Conservation (phyloP, 768 basidiomycete genomes). For the Phylloporus sp. region DNA sequence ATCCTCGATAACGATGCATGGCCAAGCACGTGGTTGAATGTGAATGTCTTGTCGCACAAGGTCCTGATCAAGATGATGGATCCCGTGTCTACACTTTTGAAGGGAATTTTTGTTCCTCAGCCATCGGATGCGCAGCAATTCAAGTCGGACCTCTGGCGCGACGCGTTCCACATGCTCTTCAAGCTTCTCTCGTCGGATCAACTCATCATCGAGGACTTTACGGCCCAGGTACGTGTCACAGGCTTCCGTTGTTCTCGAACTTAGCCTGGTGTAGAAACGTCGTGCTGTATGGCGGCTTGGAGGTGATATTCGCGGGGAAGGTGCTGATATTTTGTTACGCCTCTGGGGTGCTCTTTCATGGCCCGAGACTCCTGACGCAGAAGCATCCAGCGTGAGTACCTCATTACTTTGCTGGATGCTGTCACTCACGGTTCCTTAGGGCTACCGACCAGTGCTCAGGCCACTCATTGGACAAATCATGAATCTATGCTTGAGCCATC, state of each 20-base stretch:
- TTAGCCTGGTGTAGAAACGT: slow-evolving; percentile 60
- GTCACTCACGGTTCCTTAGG: slow-evolving; percentile 38
- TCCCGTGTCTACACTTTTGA: slow-evolving; percentile 71
- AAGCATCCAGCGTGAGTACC: slow-evolving; percentile 57
- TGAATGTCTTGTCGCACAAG: slow-evolving; percentile 84
- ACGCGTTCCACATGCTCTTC: slow-evolving; percentile 77
- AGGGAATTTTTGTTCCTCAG: slow-evolving; percentile 74
- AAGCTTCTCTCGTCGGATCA: slow-evolving; percentile 87
- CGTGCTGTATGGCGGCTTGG: slow-evolving; percentile 95
- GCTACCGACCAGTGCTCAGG: slow-evolving; percentile 81
- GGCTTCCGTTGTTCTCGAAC: neutral
- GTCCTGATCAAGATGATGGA: slow-evolving; percentile 88
- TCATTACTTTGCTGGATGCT: neutral
- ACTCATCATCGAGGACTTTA: slow-evolving; percentile 91
- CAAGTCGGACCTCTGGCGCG: slow-evolving; percentile 75
- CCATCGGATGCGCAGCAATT: slow-evolving; percentile 63
- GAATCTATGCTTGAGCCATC: slow-evolving; percentile 89
- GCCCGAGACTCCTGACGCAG: slow-evolving; percentile 53
- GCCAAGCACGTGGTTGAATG: slow-evolving; percentile 87
- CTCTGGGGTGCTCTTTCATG: slow-evolving; percentile 87
- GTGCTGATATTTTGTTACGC: slow-evolving; percentile 70
- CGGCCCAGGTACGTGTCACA: slow-evolving; percentile 65
- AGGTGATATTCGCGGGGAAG: slow-evolving; percentile 92
- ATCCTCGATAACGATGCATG: slow-evolving; percentile 87
- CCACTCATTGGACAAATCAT: slow-evolving; percentile 87